A percentile compares a stretch with the other conserved stretches of the same genome.
Evolutionary conservation across 768 basidiomycete genomes (phyloP).

Genomic region (Peribolospora baueri): DNA sequence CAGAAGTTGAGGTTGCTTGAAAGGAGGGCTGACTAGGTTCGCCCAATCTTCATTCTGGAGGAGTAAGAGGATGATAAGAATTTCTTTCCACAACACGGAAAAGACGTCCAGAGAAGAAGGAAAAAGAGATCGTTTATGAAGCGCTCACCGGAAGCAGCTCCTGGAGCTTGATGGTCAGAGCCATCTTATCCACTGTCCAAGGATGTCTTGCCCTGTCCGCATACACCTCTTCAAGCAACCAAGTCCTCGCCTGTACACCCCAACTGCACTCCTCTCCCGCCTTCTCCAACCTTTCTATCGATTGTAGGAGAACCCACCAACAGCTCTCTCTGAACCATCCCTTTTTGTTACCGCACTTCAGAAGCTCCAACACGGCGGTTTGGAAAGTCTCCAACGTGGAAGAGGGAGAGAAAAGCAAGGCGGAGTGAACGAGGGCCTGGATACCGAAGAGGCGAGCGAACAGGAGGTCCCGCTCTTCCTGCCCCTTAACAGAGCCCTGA

Average conservation of each 20-base stretch:
- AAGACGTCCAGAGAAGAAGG: too few species aligned
- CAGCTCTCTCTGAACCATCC: slow-evolving; percentile 76
- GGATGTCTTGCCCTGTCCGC: slow-evolving; percentile 23
- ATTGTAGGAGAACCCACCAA: slow-evolving; percentile 46
- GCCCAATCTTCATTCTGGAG: slow-evolving; percentile 37
- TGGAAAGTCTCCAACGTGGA: slow-evolving; percentile 38
- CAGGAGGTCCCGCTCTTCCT: slow-evolving; percentile 75
- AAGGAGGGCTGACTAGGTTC: slow-evolving; percentile 30
- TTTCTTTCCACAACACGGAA: neutral
- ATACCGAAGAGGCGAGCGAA: slow-evolving; percentile 85
- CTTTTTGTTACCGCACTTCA: slow-evolving; percentile 53
- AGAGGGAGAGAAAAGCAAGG: slow-evolving; percentile 39
- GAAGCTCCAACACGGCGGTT: slow-evolving; percentile 34
- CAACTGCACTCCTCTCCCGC: slow-evolving; percentile 30
- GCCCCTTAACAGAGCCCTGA: slow-evolving; percentile 45
- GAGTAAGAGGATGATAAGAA: slow-evolving; percentile 2
- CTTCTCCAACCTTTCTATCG: slow-evolving; percentile 23
- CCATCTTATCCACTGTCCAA: slow-evolving; percentile 81
- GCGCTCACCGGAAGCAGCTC: slow-evolving; percentile 26
- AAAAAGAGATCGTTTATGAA: too few species aligned
- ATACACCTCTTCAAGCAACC: slow-evolving; percentile 31
- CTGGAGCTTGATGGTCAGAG: slow-evolving; percentile 49
- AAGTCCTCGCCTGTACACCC: slow-evolving; percentile 39
- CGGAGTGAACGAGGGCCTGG: slow-evolving; percentile 59
- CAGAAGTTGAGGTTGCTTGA: slow-evolving; percentile 50